A percentile compares a stretch with the other conserved stretches of the same genome.
phyloP scores from a whole-genome alignment of 2,329 filamentous ascomycete species.

The Fusarium virguliforme region DNA sequence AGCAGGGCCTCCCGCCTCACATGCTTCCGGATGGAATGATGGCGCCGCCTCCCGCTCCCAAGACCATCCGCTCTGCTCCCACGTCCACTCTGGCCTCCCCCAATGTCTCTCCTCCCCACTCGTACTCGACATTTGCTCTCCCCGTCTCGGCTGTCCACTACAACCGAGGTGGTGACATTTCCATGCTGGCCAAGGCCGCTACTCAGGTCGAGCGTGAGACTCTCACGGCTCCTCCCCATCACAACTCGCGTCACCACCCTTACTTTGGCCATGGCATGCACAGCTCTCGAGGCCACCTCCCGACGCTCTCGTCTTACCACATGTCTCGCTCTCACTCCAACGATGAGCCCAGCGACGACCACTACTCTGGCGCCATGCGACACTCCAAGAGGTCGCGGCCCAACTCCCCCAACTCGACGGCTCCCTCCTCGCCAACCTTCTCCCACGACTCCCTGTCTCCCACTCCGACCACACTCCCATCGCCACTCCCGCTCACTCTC shows the following conservation, averaged over 20 bases:
- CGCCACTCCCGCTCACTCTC: constrained; percentile 94
- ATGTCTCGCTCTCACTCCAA: constrained; percentile 93
- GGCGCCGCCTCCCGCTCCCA: constrained; percentile 81
- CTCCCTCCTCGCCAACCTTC: constrained; percentile 95
- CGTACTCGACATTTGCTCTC: constrained; percentile 80
- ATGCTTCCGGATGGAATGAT: constrained; percentile 78
- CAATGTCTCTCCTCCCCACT: constrained; percentile 95
- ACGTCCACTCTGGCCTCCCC: constrained; percentile 90
- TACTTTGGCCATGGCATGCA: constrained; percentile 68
- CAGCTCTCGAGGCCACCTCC: constrained; percentile 74
- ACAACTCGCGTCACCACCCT: constrained; percentile 67
- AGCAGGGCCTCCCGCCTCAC: constrained; percentile 60
- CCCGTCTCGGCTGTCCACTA: constrained; percentile 67
- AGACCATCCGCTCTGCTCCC: constrained; percentile 90
- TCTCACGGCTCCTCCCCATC: constrained; percentile 59
- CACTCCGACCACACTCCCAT: constrained; percentile 98
- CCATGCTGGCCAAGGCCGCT: constrained; percentile 73
- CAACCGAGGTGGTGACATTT: constrained; percentile 68
- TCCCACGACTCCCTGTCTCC: constrained; percentile 96
- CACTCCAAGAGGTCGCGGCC: constrained; percentile 91
- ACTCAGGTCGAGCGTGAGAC: constrained; percentile 75
- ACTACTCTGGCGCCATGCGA: constrained; percentile 78
- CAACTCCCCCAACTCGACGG: constrained; percentile 94
- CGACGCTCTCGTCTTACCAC: constrained; percentile 88
- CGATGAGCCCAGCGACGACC: constrained; percentile 83